Base-by-base conservation (phyloP, 2,329 filamentous ascomycete genomes). In the Dactylellina haptotyla region DNA sequence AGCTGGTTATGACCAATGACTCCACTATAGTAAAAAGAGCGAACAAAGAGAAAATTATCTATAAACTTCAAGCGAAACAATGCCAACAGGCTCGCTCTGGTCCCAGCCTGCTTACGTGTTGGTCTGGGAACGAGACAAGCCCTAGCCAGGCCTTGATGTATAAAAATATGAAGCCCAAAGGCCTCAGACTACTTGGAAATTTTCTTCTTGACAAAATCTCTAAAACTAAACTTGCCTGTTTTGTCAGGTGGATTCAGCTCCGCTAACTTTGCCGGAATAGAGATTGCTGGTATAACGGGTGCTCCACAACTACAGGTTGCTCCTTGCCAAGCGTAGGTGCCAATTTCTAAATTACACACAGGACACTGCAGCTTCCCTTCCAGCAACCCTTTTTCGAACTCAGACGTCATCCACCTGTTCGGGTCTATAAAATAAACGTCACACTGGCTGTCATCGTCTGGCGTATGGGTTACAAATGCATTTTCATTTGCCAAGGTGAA, bases 241-340 rank as follows among this genome's bases (percentile, higher is more conserved):
- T n/a, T 46, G 2, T 46, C 41, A 23, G 41, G 18, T 10, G 41
- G 41, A 23, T 46, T 4, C 10, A 46, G 41, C 18, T 46, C 41
- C 23, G 18, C 41, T 4, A 10, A 20, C 12, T 5, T 46, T 4
- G 18, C 23, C 23, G 18, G 41, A 46, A 46, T n/a, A 18, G 41
- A 18, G n/a, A 46, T 46, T 10, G 41, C 41, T 20, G 53, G 53
- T 10, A 34, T 12, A n/a, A 57, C 23, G 9, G 10, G 14, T 10
- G 32, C 20, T n/a, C 53, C 32, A 43, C 53, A 57, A 20, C 10
- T 57, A 25, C 53, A 57, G 88, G 88, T 85, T 97, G 90, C 12
- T 41, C 95, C 95, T 80, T 95, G 92, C 95, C 95, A 99, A 57
- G 93, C 91, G 79, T 97, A 98, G 78, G 95, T 90, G 37, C 95